phyloP scores from a whole-genome alignment of 192 early-diverging fungal species.

The Gaertneriomyces sp. region DNA sequence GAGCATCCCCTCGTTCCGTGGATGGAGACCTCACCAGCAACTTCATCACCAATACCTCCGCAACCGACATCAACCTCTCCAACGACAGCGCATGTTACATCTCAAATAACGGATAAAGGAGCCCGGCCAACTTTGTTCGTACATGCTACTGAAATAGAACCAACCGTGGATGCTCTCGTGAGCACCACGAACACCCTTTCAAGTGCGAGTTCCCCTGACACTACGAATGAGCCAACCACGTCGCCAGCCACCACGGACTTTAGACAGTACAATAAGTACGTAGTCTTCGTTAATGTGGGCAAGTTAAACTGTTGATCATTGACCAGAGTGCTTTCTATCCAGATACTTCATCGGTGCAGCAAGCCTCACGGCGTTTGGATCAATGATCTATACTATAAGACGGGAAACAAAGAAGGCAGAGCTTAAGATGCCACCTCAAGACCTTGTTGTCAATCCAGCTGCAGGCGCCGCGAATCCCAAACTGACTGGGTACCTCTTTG shows the following conservation, averaged over 20 bases:
- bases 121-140: too few relatives aligned
- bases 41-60: too few relatives aligned
- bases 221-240: too few relatives aligned
- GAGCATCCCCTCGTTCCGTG: too few relatives aligned
- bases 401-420: slow-evolving; percentile 13
- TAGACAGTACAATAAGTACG: slow-evolving; percentile 4
- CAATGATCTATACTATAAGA: slow-evolving; percentile 27
- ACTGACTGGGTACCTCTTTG: slow-evolving; percentile 44
- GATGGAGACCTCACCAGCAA: too few relatives aligned
- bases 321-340: neutral
- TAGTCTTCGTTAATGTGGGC: neutral
- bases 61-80: too few relatives aligned
- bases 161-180: too few relatives aligned
- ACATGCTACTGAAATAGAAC: too few relatives aligned
- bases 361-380: slow-evolving; percentile 14
- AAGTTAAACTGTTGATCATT: neutral
- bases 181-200: too few relatives aligned
- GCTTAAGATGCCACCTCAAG: slow-evolving; percentile 26
- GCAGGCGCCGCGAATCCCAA: slow-evolving; percentile 40
- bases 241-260: neutral
- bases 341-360: slow-evolving; percentile 31
- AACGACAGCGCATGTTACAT: too few relatives aligned
- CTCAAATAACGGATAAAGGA: too few relatives aligned
- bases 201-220: too few relatives aligned
- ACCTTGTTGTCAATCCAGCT: slow-evolving; percentile 26